Base-by-base conservation (phyloP, 768 basidiomycete genomes). In the Lanmaoa pseudosensibilis region DNA sequence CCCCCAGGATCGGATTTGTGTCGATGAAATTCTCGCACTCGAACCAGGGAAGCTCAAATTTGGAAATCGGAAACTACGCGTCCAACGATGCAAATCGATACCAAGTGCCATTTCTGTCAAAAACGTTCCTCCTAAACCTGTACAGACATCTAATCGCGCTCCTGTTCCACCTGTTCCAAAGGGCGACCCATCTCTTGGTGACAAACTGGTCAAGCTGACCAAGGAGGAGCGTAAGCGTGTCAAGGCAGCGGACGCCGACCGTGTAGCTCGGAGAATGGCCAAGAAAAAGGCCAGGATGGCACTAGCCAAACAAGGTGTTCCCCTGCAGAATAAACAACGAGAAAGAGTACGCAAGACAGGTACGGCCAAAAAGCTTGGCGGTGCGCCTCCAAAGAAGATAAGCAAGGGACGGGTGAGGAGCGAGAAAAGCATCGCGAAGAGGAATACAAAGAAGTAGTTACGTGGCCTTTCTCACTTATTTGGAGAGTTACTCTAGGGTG, bases 1-100 rank as follows among this genome's bases (percentile, higher is more conserved):
- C 44, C 4, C 36, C 9, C 61, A 98, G 95, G 93, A 97, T 61
- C 85, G 86, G 2, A 85, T 87, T 70, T 94, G 92, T 68, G 92
- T 97, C 1, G 96, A 99, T 69, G 94, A 98, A 74, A 72, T 98
- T 43, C 78, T 99, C 36, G 91, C 91, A 0, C 74, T 98, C 18
- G 88, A 92, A 45, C 77, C 82, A 18, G 75, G 70, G 44, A 89
- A 87, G 61, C 83, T 98, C 69, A 93, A 90, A 69, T 93, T 98
- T 67, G 92, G 92, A 18, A 97, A 96, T 71, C 91, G 94, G 61
- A 93, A 88, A 65, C 79, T 98, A 4, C 88, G 96, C 21, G 85
- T 98, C 4, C 90, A 98, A 67, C 84, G 90, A 37, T 98, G 94
- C 77, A 96, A 93, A 70, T 85, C 84, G n/a, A 49, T 84, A 23